Base-by-base conservation (phyloP, 768 basidiomycete genomes). In the Galerina sulciceps region DNA sequence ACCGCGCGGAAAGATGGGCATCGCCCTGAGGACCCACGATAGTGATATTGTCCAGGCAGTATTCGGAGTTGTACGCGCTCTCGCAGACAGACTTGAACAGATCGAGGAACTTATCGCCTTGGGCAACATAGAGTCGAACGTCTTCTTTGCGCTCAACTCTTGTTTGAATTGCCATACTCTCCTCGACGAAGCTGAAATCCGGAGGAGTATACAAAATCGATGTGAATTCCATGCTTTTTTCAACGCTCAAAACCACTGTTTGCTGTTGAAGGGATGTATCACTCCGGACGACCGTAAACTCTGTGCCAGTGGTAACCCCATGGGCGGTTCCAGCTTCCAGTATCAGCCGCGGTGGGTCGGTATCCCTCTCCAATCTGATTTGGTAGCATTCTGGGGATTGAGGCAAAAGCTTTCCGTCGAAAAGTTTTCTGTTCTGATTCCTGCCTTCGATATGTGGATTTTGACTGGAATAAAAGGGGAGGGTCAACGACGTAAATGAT, bases 371-470 rank as follows among this genome's bases (percentile, higher is more conserved):
- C 9, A 13, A 22, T 10, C 11, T 22, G 17, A 45, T 20, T 23
- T 6, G 17, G 20, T 11, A 36, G 36, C 17, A 10, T 41, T 20
- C 18, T 0, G 47, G 41, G n/a, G 26, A 34, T 4, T 3, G 10
- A 35, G 42, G 34, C 38, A 17, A 38, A 14, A 38, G 13, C 20
- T 37, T 53, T 3, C 41, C 42, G 6, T 44, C 26, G 38, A 61
- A 61, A 2, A 61, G 40, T n/a, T 46, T 15, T 13, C 55, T 46
- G 20, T 57, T 42, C 15, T n/a, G n/a, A 35, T 59, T 13, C 34
- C 31, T 1, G 10, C 64, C 64, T 62, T 65, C 60, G 31, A 50
- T 59, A 35, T 62, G 64, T 1, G 60, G 60, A 26, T 59, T 61
- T 43, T 61, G 60, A 14, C 64, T 65, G n/a, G 11, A 43, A 11